Percentiles rank a stretch among this genome's conserved stretches.
Conservation (phyloP, 371 early-diverging fungal species). For the Mucor piriformis region DNA sequence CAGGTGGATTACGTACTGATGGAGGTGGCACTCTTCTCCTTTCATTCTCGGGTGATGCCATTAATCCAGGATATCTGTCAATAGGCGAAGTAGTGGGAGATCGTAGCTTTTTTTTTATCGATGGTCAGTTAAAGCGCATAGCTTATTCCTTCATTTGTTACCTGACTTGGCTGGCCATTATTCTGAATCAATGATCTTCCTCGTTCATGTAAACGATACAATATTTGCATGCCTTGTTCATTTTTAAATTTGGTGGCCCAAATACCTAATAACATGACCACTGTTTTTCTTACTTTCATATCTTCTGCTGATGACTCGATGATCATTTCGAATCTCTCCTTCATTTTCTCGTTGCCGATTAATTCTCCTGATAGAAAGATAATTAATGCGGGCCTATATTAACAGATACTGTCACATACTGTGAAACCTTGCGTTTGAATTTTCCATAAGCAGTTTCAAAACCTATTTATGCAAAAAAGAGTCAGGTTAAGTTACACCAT, state of each 20-base stretch:
- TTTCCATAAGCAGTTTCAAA: constrained; percentile 47
- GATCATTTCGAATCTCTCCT: constrained; percentile 39
- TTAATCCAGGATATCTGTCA: neutral
- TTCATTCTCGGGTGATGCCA: neutral
- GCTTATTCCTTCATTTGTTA: neutral
- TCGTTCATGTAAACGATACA: constrained; percentile 32
- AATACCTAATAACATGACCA: constrained; percentile 33
- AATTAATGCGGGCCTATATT: neutral
- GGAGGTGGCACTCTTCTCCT: neutral
- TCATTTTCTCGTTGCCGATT: constrained; percentile 40
- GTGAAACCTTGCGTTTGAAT: constrained; percentile 38
- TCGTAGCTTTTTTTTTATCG: neutral
- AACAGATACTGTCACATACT: constrained; percentile 28
- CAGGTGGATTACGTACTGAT: neutral
- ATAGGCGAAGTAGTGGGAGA: neutral
- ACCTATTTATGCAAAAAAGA: constrained; percentile 22
- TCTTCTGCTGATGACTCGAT: constrained; percentile 35
- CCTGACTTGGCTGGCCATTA: neutral
- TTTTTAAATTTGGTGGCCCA: constrained; percentile 39
- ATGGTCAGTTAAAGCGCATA: too few relatives aligned
- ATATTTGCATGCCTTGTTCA: constrained; percentile 36
- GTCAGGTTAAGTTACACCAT: constrained; percentile 2
- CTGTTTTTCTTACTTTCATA: constrained; percentile 32
- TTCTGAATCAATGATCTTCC: constrained; percentile 16
- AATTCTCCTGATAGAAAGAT: constrained; percentile 31